phyloP scores from a whole-genome alignment of 2,329 filamentous ascomycete genomes.

The Saccharata proteae region DNA sequence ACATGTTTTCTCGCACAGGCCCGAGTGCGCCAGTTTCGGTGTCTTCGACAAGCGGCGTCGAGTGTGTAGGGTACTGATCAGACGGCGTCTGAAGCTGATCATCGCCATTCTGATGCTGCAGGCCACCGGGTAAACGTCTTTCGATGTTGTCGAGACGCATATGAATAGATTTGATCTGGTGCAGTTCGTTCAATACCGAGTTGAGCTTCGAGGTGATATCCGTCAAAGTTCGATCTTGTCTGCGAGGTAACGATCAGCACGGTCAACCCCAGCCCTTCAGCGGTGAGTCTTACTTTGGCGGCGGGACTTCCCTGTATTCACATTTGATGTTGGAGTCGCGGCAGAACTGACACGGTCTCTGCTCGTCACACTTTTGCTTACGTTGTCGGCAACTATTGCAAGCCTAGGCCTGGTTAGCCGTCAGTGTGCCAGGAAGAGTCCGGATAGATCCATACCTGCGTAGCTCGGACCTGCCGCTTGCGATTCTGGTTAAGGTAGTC shows the following conservation, averaged over 20 bases:
- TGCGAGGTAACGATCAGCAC: conserved; percentile 10
- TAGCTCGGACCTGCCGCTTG: conserved; percentile 8
- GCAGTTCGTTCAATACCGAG: conserved; percentile 12
- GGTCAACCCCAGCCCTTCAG: conserved; percentile 1
- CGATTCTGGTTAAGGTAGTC: conserved; percentile 5
- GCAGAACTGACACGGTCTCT: conserved; percentile 45
- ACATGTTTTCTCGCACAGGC: conserved; percentile 8
- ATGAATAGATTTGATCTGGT: conserved; percentile 3
- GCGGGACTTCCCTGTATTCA: conserved; percentile 81
- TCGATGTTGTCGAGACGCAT: conserved; percentile 8
- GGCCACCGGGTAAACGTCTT: conserved; percentile 6
- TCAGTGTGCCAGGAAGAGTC: neutral
- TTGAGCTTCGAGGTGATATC: conserved; percentile 30
- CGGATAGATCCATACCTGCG: conserved; percentile 5
- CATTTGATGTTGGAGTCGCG: conserved; percentile 76
- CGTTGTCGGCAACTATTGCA: conserved; percentile 42
- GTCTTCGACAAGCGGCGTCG: conserved; percentile 7
- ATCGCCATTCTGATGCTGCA: conserved; percentile 9
- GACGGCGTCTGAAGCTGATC: conserved; percentile 9
- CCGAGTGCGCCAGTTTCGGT: conserved; percentile 8
- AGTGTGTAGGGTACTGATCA: conserved; percentile 7
- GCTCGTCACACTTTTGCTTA: conserved; percentile 31
- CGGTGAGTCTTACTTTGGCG: conserved; percentile 60
- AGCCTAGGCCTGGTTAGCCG: conserved; percentile 46
- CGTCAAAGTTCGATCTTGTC: conserved; percentile 38